Evolutionary conservation across 2,329 filamentous ascomycete species (phyloP), one percentile per base, ranked within the genome.

Genomic region (Trichoderma harzianum): DNA sequence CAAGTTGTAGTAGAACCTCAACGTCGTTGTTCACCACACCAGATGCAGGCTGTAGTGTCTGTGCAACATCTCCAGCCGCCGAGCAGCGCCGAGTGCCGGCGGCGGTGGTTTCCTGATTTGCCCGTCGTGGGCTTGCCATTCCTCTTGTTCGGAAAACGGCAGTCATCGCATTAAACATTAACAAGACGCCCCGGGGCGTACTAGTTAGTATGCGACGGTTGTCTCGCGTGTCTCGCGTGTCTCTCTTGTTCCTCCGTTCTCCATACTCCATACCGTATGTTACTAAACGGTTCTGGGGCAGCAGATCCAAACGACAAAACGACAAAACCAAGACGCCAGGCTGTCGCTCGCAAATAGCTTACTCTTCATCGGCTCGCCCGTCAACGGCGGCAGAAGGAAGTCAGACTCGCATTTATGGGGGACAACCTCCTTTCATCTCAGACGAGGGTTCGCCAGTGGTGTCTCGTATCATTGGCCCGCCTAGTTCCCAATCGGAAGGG

Each of bases 21-120:
- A 4, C 16, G 18, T 43, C 11, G 24, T 30, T 58, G 16, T 16
- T 32, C 24, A 43, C 39, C 16, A 43, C 51, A 30, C 18, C 18
- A 68, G 16, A 32, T 28, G 28, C 11, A 47, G 24, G 24, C 26
- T 51, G 61, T 36, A 30, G 14, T 24, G 18, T n/a, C 60, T 63
- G 39, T 51, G 14, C 30, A 28, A 53, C 32, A 34, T 30, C 26
- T 24, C 7, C 26, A 28, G 34, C 51, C 66, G 53, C 36, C 55
- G 53, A 61, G 16, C 18, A 51, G 36, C 66, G 36, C 55, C 66
- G 66, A 69, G 36, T 51, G 66, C 66, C 66, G 66, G 55, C 66
- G 66, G 55, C 55, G 28, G 36, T 47, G n/a, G 26, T 69, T 69
- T 61, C 66, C 55, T 34, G 5, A 51, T 61, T 60, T 47, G 66